Percentiles rank a stretch among this genome's conserved stretches.
These are phyloP conservation scores for Dispira parvispora DNA, from an alignment of 192 early-diverging fungal genomes.

Conservation along the genomic window DNA sequence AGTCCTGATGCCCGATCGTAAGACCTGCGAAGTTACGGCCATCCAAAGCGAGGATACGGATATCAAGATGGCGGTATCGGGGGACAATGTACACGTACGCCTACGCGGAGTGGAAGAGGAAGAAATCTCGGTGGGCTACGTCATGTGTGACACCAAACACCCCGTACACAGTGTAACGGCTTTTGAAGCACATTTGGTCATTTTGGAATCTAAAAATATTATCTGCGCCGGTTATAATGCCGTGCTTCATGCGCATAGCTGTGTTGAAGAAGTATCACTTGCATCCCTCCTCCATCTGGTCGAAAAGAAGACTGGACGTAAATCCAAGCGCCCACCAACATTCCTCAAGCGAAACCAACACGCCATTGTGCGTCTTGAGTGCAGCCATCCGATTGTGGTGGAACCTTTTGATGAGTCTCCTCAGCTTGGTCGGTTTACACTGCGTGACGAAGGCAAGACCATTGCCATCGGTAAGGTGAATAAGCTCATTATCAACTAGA, in stretches of 20 bases:
- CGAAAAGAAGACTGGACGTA: constrained; percentile 85
- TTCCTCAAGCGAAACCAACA: constrained; percentile 89
- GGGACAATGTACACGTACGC: constrained; percentile 88
- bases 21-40: constrained; percentile 51
- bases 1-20: constrained; percentile 84
- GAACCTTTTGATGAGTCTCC: constrained; percentile 76
- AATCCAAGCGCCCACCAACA: constrained; percentile 71
- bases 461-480: constrained; percentile 87
- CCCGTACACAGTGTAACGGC: constrained; percentile 61
- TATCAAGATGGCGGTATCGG: constrained; percentile 50
- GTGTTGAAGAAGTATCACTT: constrained; percentile 75
- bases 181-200: constrained; percentile 78
- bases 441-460: constrained; percentile 83
- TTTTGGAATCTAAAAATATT: constrained; percentile 90
- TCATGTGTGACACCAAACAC: constrained; percentile 58
- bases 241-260: constrained; percentile 82
- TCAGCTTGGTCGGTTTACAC: constrained; percentile 93
- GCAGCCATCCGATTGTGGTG: constrained; percentile 56
- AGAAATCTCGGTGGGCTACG: constrained; percentile 70
- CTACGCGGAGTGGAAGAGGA: constrained; percentile 90
- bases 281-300: constrained; percentile 71
- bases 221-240: constrained; percentile 90
- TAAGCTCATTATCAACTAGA: constrained; percentile 37
- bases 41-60: constrained; percentile 81
- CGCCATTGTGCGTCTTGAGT: constrained; percentile 73